Evolutionary conservation across 306 rosid species (phyloP).

Genomic region (Quillaja saponaria): DNA sequence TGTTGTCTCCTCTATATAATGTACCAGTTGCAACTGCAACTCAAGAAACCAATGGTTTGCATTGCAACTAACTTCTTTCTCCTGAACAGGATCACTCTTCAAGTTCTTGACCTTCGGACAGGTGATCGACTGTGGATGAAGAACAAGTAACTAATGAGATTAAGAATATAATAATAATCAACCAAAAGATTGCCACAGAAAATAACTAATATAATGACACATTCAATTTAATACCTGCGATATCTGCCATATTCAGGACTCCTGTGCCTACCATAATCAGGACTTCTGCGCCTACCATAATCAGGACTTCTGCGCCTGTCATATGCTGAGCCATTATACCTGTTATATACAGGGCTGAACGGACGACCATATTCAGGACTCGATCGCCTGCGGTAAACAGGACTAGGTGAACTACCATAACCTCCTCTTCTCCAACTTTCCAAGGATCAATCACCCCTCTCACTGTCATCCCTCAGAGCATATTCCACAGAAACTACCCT

Average conservation of each 20-base stretch:
- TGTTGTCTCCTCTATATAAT: constrained; percentile 24
- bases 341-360: constrained; percentile 71
- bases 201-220: neutral
- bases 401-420: constrained; percentile 85
- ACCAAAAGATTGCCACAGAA: neutral
- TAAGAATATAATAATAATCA: neutral
- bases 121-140: constrained; percentile 63
- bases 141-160: neutral
- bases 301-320: constrained; percentile 61
- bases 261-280: no score
- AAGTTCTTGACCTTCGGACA: constrained; percentile 61
- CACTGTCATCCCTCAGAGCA: constrained; percentile 91
- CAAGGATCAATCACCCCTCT: constrained; percentile 56
- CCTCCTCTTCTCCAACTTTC: constrained; percentile 75
- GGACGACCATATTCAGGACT: constrained; percentile 94
- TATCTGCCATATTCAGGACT: constrained; percentile 60
- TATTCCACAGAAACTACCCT: constrained; percentile 96
- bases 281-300: constrained; percentile 51
- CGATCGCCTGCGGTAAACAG: constrained; percentile 65
- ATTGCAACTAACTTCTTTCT: no score
- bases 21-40: constrained; percentile 34
- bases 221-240: constrained; percentile 45
- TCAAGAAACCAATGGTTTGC: neutral
- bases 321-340: constrained; percentile 64
- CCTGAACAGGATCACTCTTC: constrained; percentile 15